Evolutionary conservation across 164 flowering plant species (phyloP).

Genomic region (Piper longum): DNA sequence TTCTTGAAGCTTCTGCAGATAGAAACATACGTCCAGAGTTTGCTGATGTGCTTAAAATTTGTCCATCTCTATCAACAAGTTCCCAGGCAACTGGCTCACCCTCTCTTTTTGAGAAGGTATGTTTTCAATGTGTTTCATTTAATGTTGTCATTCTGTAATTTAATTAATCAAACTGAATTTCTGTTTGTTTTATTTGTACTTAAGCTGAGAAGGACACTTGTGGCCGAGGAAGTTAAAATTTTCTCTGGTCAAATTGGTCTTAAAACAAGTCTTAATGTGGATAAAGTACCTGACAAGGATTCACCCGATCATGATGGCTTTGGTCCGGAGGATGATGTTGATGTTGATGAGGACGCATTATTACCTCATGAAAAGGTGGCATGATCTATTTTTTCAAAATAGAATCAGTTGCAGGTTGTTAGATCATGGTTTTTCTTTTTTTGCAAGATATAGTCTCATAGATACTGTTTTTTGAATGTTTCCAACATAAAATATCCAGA

Average conservation of each 20-base stretch:
- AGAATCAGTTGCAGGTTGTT: no score
- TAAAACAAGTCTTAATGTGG: not conserved
- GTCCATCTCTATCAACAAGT: slow-evolving; percentile 14
- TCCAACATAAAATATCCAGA: no score
- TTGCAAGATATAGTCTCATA: no score
- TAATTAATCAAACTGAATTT: not conserved
- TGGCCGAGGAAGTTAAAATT: slow-evolving; percentile 17
- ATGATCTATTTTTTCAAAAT: no score
- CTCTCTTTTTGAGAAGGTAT: slow-evolving; percentile 69
- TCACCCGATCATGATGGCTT: not conserved
- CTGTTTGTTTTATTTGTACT: slow-evolving; percentile 10
- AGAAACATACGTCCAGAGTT: slow-evolving; percentile 27
- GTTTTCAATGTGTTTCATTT: not conserved
- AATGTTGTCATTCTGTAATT: not conserved
- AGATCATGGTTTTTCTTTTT: no score
- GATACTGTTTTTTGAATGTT: no score
- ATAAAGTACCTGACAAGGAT: not conserved
- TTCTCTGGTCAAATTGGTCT: not conserved
- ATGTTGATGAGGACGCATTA: not conserved
- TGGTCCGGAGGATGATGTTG: not conserved
- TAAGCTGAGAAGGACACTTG: slow-evolving; percentile 73
- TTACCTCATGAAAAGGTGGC: not conserved
- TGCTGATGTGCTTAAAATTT: slow-evolving; percentile 68
- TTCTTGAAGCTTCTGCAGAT: not conserved
- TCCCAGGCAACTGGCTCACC: slow-evolving; percentile 25